A percentile compares a stretch with the other conserved stretches of the same genome.
Evolutionary conservation across 768 basidiomycete species (phyloP).

Genomic region (Phanerochaete carnosa): DNA sequence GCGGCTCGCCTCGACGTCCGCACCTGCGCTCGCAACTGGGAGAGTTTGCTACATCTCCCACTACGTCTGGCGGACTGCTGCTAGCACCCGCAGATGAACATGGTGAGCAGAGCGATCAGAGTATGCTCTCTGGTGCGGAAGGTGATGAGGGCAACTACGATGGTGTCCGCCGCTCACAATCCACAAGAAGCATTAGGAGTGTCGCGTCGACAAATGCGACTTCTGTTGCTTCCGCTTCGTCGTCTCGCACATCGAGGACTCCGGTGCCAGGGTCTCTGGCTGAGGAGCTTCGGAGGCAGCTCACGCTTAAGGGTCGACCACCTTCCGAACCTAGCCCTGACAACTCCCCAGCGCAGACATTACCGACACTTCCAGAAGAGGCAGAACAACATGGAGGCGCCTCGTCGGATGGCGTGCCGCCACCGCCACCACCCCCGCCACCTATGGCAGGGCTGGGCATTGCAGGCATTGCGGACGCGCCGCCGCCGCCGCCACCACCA

Average conservation of each 20-base stretch:
- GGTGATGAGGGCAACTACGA: slow-evolving; percentile 57
- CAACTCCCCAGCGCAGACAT: slow-evolving; percentile 24
- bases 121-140: slow-evolving; percentile 26
- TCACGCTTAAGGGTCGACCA: slow-evolving; percentile 46
- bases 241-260: slow-evolving; percentile 26
- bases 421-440: slow-evolving; percentile 26
- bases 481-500: slow-evolving; percentile 28
- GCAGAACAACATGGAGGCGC: slow-evolving; percentile 15
- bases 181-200: slow-evolving; percentile 38
- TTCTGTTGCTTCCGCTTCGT: slow-evolving; percentile 47
- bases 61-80: slow-evolving; percentile 33
- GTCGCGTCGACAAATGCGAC: slow-evolving; percentile 57
- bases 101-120: slow-evolving; percentile 39
- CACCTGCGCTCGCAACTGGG: slow-evolving; percentile 22
- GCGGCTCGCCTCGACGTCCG: slow-evolving; percentile 62
- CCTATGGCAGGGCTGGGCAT: slow-evolving; percentile 30
- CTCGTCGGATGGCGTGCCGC: slow-evolving; percentile 27
- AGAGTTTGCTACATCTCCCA: slow-evolving; percentile 40
- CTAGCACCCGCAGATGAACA: slow-evolving; percentile 43
- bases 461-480: slow-evolving; percentile 1
- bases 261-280: slow-evolving; percentile 47
- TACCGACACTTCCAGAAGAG: slow-evolving; percentile 42
- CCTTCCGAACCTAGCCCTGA: slow-evolving; percentile 35
- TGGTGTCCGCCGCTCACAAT: slow-evolving; percentile 37
- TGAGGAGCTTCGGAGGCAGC: slow-evolving; percentile 60